phyloP scores from a whole-genome alignment of 495 filamentous ascomycete species.

The Ramalina intermedia region DNA sequence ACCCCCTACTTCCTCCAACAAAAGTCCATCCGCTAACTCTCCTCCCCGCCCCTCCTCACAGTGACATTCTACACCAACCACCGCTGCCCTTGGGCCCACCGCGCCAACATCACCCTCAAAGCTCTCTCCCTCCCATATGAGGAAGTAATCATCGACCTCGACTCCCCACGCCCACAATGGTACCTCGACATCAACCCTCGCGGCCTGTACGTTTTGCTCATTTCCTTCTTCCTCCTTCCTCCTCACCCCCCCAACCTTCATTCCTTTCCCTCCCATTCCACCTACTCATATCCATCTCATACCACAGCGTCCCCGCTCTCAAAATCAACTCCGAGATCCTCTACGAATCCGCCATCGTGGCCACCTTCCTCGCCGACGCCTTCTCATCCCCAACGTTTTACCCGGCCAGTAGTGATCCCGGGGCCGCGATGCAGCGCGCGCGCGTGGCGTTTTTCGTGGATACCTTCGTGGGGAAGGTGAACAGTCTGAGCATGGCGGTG shows the following conservation, averaged over 20 bases:
- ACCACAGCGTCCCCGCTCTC: constrained; percentile 44
- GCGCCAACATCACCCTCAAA: constrained; percentile 61
- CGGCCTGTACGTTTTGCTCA: constrained; percentile 31
- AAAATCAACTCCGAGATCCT: constrained; percentile 47
- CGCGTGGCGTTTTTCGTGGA: constrained; percentile 65
- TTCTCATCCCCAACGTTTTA: constrained; percentile 33
- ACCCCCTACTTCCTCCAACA: no score
- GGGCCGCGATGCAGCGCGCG: constrained; percentile 44
- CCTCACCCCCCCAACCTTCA: no score
- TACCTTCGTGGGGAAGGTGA: constrained; percentile 51
- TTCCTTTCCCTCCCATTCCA: no score
- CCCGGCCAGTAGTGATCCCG: constrained; percentile 20
- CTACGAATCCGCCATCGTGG: constrained; percentile 59
- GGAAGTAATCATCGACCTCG: constrained; percentile 67
- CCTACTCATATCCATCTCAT: no score
- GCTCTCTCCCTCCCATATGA: constrained; percentile 62
- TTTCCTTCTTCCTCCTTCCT: no score
- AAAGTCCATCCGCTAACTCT: background rate
- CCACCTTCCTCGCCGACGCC: constrained; percentile 55
- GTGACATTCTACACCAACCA: constrained; percentile 63
- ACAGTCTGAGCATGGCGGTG: constrained; percentile 28
- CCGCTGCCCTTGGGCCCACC: constrained; percentile 68
- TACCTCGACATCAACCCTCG: constrained; percentile 79
- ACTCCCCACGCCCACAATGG: constrained; percentile 59
- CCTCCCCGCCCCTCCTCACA: constrained; percentile 19